Evolutionary conservation across 768 basidiomycete species (phyloP), one percentile per base, ranked within the genome.

Genomic region (Psilocybe cyanescens): DNA sequence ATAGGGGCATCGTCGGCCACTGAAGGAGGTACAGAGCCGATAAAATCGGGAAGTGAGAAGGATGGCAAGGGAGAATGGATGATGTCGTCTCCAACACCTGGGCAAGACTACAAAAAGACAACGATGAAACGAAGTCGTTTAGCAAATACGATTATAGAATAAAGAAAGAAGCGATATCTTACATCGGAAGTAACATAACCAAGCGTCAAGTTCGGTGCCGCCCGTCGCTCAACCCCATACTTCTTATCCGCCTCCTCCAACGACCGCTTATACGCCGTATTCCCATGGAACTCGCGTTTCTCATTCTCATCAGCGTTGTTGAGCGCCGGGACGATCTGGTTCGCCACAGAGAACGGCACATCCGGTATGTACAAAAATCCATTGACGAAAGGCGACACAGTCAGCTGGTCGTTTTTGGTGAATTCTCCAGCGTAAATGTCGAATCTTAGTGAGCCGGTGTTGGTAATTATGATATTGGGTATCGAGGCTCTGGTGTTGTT

Each of bases 321-420:
- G 58, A 91, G 71, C 9, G 75, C 66, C 0, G 83, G 77, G 2
- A 91, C 73, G 0, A 90, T 82, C 61, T 80, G 70, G 12, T 75
- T 81, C 3, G 88, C 91, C 33, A 83, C 70, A 28, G 74, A 70
- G 14, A 83, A 72, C 0, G 81, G 71, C 37, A 93, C 77, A 47
- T 82, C 75, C 4, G 87, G 74, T 58, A 93, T 81, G 72, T 80
- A 92, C 19, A 83, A 62, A 78, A 92, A 91, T 8, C 76, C 61
- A 68, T 93, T 86, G 0, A 76, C 72, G 69, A 90, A 95, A 0
- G 93, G 91, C 5, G 84, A 86, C 1, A 84, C 83, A 0, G 90
- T 90, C 48, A 94, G 81, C 66, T 92, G 88, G 71, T 95, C 92
- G 70, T 94, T 91, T 71, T 86, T 86, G 31, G 88, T 89, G 75